phyloP scores from a whole-genome alignment of 345 rosid genomes.

The Abelmoschus esculentus region DNA sequence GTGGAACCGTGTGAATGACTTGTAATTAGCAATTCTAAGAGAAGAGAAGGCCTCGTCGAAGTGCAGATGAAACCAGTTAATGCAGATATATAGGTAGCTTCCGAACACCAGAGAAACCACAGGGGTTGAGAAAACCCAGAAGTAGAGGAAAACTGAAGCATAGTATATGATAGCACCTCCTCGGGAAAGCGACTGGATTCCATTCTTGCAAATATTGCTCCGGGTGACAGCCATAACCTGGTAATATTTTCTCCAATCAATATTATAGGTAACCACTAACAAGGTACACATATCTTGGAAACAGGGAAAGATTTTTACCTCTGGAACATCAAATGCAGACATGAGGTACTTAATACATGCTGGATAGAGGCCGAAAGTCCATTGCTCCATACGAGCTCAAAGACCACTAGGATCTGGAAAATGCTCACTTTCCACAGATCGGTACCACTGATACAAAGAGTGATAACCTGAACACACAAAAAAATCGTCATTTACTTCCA shows the following conservation, averaged over 20 bases:
- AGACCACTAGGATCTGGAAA: conserved; percentile 99
- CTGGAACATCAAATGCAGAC: conserved; percentile 98
- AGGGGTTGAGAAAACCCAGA: conserved; percentile 98
- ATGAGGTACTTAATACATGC: conserved; percentile 98
- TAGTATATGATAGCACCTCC: conserved; percentile 86
- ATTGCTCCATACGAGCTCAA: conserved; percentile 88
- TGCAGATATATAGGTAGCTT: conserved; percentile 91
- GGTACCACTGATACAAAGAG: conserved; percentile 94
- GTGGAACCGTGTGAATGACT: conserved; percentile 86
- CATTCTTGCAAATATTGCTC: conserved; percentile 75
- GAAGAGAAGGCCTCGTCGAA: conserved; percentile 99
- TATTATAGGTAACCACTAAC: neutral
- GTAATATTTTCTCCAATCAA: conserved; percentile 16
- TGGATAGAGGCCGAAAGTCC: conserved; percentile 98
- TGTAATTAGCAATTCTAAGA: conserved; percentile 94
- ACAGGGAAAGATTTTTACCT: conserved; percentile 41
- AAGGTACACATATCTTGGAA: neutral
- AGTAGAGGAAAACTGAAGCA: conserved; percentile 89
- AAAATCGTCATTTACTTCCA: too few relatives aligned
- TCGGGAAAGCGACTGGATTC: conserved; percentile 69
- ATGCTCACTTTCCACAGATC: conserved; percentile 82
- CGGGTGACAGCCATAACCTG: conserved; percentile 98
- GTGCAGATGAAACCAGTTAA: conserved; percentile 96
- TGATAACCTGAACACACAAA: conserved; percentile 61
- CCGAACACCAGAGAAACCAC: conserved; percentile 90